Evolutionary conservation across 495 filamentous ascomycete species (phyloP).

Genomic region (Venustampulla echinocandica): DNA sequence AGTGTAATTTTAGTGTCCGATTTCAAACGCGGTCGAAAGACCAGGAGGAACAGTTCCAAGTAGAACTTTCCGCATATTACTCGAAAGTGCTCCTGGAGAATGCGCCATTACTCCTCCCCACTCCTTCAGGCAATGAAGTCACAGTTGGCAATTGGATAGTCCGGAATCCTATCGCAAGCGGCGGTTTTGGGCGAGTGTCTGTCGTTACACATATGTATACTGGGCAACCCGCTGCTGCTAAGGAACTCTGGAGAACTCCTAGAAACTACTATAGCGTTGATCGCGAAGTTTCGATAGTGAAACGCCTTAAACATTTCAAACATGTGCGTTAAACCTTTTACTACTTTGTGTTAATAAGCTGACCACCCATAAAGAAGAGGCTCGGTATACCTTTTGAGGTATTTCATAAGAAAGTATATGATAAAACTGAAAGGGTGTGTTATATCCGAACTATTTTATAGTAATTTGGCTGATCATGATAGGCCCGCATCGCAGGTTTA

Average conservation of each 20-base stretch:
- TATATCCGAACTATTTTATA: not conserved
- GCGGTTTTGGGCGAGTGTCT: conserved; percentile 15
- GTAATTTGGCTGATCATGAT: not conserved
- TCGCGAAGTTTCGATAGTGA: conserved; percentile 8
- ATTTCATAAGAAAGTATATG: conserved; percentile 1
- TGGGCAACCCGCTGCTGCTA: conserved; percentile 13
- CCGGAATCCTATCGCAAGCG: conserved; percentile 11
- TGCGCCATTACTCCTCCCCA: conserved; percentile 8
- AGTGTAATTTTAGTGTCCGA: conserved; percentile 14
- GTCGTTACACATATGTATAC: conserved; percentile 8
- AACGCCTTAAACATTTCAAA: conserved; percentile 2
- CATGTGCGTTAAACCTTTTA: conserved; percentile 5
- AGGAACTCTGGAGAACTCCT: conserved; percentile 16
- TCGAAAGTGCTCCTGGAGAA: conserved; percentile 2
- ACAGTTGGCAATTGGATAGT: conserved; percentile 16
- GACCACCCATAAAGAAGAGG: no score
- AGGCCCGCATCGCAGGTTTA: conserved; percentile 9
- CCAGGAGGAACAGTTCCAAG: conserved; percentile 17
- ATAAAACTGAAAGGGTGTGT: conserved; percentile 10
- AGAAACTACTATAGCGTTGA: conserved; percentile 11
- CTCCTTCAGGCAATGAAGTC: conserved; percentile 15
- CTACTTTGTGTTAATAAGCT: no score
- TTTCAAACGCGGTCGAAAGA: conserved; percentile 1
- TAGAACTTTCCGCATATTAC: conserved; percentile 10
- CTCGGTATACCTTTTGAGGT: conserved; percentile 6